phyloP scores from a whole-genome alignment of 202 grass and related monocot species.

The Panicum hallii region DNA sequence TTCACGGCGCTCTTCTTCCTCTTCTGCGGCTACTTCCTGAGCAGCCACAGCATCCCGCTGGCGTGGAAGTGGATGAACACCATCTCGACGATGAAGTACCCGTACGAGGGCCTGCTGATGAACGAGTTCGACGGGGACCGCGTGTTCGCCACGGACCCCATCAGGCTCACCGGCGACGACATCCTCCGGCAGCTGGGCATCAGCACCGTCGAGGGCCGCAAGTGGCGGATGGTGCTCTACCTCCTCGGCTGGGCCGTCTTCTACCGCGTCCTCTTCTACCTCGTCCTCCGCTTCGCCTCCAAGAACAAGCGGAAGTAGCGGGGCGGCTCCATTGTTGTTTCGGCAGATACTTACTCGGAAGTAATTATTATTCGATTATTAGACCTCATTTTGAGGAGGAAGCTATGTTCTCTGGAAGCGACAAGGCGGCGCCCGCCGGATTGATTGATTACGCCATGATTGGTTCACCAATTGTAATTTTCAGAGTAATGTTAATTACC shows the following conservation, averaged over 20 bases:
- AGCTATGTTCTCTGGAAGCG: background rate
- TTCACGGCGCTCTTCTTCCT: constrained; percentile 83
- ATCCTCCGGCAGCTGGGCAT: constrained; percentile 64
- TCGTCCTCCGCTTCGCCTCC: constrained; percentile 70
- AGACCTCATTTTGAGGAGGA: background rate
- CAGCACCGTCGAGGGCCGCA: constrained; percentile 37
- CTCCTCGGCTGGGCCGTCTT: constrained; percentile 67
- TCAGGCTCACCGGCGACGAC: constrained; percentile 27
- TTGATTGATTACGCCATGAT: constrained; percentile 11
- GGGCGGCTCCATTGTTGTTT: background rate
- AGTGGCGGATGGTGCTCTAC: constrained; percentile 81
- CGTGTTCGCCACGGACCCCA: constrained; percentile 10
- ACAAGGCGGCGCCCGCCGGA: background rate
- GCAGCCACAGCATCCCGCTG: constrained; percentile 52
- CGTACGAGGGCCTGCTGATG: constrained; percentile 71
- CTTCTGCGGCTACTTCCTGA: constrained; percentile 69
- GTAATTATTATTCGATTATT: background rate
- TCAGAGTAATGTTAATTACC: background rate
- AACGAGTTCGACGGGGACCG: constrained; percentile 54
- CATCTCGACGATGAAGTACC: constrained; percentile 72
- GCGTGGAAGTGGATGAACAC: constrained; percentile 76
- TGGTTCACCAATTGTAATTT: background rate
- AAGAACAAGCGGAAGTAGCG: constrained; percentile 70
- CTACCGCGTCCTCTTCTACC: constrained; percentile 66
- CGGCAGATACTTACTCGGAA: background rate